Conservation (phyloP, 148 eudicot species). For the Camellia japonica region DNA sequence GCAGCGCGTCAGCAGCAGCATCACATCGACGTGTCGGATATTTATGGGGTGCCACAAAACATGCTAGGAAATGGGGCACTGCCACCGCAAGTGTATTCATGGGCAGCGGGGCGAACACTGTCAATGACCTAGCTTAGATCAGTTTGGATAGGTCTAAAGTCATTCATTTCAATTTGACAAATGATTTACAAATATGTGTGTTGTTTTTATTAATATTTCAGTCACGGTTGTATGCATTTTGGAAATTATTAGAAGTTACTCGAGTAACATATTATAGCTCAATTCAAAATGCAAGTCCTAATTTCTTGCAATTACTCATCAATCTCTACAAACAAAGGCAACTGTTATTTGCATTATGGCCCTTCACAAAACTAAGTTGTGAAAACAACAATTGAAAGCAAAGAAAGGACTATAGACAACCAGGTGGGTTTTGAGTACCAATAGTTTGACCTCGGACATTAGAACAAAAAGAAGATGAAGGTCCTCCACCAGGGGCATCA, state of each 20-base stretch:
- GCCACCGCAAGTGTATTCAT: constrained; percentile 34
- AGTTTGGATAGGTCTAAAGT: not conserved
- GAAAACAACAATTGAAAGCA: too few relatives aligned
- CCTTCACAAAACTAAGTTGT: not conserved
- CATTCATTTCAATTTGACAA: not conserved
- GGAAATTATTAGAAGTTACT: not conserved
- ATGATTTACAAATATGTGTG: not conserved
- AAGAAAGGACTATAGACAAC: constrained; percentile 16
- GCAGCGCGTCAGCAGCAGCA: constrained; percentile 39
- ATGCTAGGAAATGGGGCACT: constrained; percentile 34
- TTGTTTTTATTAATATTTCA: too few relatives aligned
- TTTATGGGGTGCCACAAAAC: constrained; percentile 51
- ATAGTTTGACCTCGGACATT: constrained; percentile 36
- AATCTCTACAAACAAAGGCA: not conserved
- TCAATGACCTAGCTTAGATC: not conserved
- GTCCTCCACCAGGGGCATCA: constrained; percentile 23
- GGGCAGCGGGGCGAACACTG: constrained; percentile 20
- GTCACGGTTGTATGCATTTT: too few relatives aligned
- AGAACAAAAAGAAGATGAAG: constrained; percentile 31
- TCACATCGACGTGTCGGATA: constrained; percentile 33
- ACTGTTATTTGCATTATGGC: not conserved
- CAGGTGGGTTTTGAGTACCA: constrained; percentile 32
- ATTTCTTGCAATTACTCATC: not conserved
- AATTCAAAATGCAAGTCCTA: too few relatives aligned
- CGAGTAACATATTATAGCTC: not conserved